Conservation (phyloP, 129 eudicot species). For the Pseudognaphalium luteoalbum region DNA sequence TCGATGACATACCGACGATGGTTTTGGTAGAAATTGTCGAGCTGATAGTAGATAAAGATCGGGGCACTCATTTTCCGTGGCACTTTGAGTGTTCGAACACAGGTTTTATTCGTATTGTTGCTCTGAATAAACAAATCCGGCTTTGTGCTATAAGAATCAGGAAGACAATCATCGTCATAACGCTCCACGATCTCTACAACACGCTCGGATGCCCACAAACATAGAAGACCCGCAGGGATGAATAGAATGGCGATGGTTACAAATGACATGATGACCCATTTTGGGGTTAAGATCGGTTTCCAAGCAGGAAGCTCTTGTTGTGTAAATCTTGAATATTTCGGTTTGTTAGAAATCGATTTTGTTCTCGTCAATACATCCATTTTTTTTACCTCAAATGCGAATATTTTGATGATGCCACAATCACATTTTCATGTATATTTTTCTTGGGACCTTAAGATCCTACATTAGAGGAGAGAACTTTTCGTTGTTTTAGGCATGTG, state of each 20-base stretch:
- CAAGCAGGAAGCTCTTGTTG: constrained; percentile 97
- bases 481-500: constrained; percentile 12
- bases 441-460: constrained; percentile 28
- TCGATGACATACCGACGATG: constrained; percentile 67
- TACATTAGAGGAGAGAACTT: constrained; percentile 19
- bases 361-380: constrained; percentile 27
- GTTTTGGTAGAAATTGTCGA: constrained; percentile 79
- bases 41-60: constrained; percentile 72
- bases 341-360: constrained; percentile 26
- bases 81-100: constrained; percentile 55
- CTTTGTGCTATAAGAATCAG: constrained; percentile 23
- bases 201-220: constrained; percentile 61
- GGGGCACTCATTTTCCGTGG: constrained; percentile 76
- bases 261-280: constrained; percentile 55
- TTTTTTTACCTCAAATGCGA: background rate
- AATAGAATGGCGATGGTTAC: constrained; percentile 54
- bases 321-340: constrained; percentile 67
- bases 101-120: constrained; percentile 52
- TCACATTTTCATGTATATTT: constrained; percentile 3
- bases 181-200: constrained; percentile 78
- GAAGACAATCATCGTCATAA: constrained; percentile 63
- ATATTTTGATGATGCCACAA: background rate
- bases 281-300: constrained; percentile 83
- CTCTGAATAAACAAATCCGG: constrained; percentile 46
- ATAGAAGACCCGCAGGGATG: constrained; percentile 74